Conservation (phyloP, 2,329 filamentous ascomycete species). For the Cordyceps sp. region DNA sequence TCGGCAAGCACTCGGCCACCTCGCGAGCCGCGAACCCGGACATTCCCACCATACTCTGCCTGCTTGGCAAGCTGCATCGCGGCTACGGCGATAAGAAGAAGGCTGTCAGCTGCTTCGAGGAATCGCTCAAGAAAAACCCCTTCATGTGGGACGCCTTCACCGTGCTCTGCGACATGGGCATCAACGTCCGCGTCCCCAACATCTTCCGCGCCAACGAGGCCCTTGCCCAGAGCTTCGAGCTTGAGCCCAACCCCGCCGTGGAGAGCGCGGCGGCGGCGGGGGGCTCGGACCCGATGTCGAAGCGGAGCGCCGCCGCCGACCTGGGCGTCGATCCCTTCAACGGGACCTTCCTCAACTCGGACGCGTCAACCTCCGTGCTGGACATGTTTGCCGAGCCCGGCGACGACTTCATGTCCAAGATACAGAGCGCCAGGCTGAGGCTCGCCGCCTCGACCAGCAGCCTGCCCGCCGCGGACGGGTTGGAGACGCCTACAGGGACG, state of each 20-base stretch:
- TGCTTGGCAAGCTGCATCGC: constrained; percentile 77
- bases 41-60: constrained; percentile 63
- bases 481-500: constrained; percentile 40
- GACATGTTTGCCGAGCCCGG: constrained; percentile 26
- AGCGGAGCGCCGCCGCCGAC: constrained; percentile 23
- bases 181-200: constrained; percentile 64
- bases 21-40: constrained; percentile 64
- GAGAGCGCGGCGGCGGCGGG: too few species aligned
- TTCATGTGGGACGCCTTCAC: constrained; percentile 98
- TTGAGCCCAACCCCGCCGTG: constrained; percentile 9
- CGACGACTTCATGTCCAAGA: constrained; percentile 39
- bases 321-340: constrained; percentile 34
- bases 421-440: constrained; percentile 32
- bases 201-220: constrained; percentile 62
- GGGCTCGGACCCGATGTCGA: constrained; percentile 25
- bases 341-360: constrained; percentile 20
- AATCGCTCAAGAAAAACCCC: constrained; percentile 75
- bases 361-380: constrained; percentile 24
- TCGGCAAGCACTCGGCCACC: constrained; percentile 71
- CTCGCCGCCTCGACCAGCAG: constrained; percentile 20
- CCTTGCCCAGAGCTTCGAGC: constrained; percentile 30
- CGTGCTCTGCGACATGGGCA: constrained; percentile 73
- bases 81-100: constrained; percentile 70
- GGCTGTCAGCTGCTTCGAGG: constrained; percentile 74
- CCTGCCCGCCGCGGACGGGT: constrained; percentile 30